phyloP scores from a whole-genome alignment of 2,329 filamentous ascomycete species.

The Massarina eburnea region DNA sequence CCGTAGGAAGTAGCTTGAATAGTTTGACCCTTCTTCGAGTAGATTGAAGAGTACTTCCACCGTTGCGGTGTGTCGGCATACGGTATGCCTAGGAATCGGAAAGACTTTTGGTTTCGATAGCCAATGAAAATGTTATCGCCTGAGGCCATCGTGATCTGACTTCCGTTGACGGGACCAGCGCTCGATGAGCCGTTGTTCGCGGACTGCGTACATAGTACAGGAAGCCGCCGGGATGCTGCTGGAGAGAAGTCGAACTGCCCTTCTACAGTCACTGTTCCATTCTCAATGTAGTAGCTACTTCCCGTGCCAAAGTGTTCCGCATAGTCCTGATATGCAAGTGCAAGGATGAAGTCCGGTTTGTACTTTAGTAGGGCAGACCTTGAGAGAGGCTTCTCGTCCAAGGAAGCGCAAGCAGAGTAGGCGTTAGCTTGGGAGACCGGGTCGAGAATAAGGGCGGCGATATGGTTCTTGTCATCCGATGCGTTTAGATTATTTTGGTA shows the following conservation, averaged over 20 bases:
- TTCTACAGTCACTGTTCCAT: conserved; percentile 43
- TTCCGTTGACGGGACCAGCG: conserved; percentile 25
- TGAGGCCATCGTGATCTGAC: conserved; percentile 43
- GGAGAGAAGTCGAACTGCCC: conserved; percentile 39
- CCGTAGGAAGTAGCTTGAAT: conserved; percentile 52
- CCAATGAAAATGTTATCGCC: conserved; percentile 52
- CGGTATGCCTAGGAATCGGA: conserved; percentile 49
- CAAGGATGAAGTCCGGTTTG: conserved; percentile 48
- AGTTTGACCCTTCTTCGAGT: conserved; percentile 48
- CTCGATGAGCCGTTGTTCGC: conserved; percentile 37
- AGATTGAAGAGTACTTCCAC: conserved; percentile 52
- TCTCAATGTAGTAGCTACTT: conserved; percentile 48
- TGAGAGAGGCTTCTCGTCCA: conserved; percentile 53
- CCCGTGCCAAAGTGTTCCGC: conserved; percentile 39
- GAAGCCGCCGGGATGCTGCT: conserved; percentile 38
- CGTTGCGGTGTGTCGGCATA: conserved; percentile 48
- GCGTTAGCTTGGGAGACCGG: conserved; percentile 43
- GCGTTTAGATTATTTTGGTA: conserved; percentile 60
- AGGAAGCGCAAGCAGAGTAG: conserved; percentile 45
- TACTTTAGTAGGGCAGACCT: conserved; percentile 46
- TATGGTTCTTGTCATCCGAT: conserved; percentile 56
- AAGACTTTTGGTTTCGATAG: conserved; percentile 56
- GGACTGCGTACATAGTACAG: conserved; percentile 56
- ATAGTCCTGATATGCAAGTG: conserved; percentile 51
- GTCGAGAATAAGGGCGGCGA: conserved; percentile 55